Conservation (phyloP, 2,329 filamentous ascomycete species). For the Penicillium sumatraense region DNA sequence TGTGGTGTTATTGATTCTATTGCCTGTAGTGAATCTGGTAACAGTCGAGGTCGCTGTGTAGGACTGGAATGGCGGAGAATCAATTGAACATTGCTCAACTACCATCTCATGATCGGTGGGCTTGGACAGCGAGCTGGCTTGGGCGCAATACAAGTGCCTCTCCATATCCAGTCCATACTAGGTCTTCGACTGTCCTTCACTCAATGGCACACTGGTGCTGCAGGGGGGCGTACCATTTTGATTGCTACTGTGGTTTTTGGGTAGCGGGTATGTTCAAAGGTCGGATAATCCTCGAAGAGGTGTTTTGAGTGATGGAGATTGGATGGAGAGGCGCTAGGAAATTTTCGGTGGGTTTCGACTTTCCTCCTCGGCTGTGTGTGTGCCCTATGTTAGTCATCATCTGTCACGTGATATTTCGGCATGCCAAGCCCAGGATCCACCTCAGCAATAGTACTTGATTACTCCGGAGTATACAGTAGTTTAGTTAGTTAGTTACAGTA, state of each 20-base stretch:
- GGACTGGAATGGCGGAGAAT: neutral
- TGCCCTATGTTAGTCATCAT: slow-evolving; percentile 37
- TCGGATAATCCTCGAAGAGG: slow-evolving; percentile 61
- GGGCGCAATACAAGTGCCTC: neutral
- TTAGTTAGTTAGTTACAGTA: no score
- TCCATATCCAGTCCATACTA: neutral
- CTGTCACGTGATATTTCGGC: slow-evolving; percentile 11
- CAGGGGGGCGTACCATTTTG: slow-evolving; percentile 51
- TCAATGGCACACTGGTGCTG: neutral
- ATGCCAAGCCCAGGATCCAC: no score
- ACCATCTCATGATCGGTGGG: slow-evolving; percentile 4
- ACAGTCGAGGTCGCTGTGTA: neutral
- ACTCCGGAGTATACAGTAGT: no score
- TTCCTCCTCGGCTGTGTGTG: slow-evolving; percentile 38
- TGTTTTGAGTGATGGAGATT: slow-evolving; percentile 30
- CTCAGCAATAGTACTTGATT: no score
- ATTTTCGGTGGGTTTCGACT: slow-evolving; percentile 30
- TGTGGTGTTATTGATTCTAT: neutral
- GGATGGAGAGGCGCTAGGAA: slow-evolving; percentile 20
- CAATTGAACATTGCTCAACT: neutral
- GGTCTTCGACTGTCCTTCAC: neutral
- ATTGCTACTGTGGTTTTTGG: slow-evolving; percentile 27
- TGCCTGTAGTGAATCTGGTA: no score
- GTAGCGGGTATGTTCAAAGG: slow-evolving; percentile 41
- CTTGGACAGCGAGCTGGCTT: neutral